These are phyloP conservation scores for Platanus orientalis DNA, from an alignment of 164 flowering plant genomes.

Conservation along the genomic window DNA sequence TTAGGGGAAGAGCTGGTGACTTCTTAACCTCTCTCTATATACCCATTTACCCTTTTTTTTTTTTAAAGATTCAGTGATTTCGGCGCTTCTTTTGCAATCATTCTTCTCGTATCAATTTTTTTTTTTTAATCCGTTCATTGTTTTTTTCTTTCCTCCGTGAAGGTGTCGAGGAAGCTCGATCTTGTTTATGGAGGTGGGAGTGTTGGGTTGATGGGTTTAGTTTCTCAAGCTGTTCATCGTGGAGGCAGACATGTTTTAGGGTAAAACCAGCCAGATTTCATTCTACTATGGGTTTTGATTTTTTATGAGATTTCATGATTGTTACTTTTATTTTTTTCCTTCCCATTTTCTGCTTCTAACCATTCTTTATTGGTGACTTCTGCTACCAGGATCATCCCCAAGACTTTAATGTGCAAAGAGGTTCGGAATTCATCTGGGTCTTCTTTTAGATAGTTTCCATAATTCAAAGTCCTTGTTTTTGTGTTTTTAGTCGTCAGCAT, in stretches of 20 bases:
- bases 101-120: background rate
- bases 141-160: background rate
- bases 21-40: background rate
- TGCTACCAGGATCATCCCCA: slow-evolving; percentile 34
- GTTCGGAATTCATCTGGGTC: slow-evolving; percentile 5
- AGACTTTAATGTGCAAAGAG: slow-evolving; percentile 37
- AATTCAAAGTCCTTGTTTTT: background rate
- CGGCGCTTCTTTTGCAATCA: too few relatives aligned
- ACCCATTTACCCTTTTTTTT: background rate
- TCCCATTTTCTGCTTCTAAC: background rate
- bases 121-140: background rate
- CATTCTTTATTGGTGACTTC: background rate
- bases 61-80: too few relatives aligned
- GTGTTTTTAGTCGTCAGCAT: too few relatives aligned
- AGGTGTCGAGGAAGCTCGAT: slow-evolving; percentile 30
- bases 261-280: slow-evolving; percentile 6
- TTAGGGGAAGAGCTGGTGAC: slow-evolving; percentile 37
- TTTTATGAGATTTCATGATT: too few relatives aligned
- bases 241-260: slow-evolving; percentile 48
- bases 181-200: slow-evolving; percentile 46
- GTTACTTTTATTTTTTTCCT: background rate
- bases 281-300: too few relatives aligned
- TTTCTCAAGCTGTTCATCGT: slow-evolving; percentile 35
- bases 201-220: slow-evolving; percentile 42
- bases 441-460: background rate